phyloP scores from a whole-genome alignment of 805 yeast genomes.

The Pichia pseudocactophila region DNA sequence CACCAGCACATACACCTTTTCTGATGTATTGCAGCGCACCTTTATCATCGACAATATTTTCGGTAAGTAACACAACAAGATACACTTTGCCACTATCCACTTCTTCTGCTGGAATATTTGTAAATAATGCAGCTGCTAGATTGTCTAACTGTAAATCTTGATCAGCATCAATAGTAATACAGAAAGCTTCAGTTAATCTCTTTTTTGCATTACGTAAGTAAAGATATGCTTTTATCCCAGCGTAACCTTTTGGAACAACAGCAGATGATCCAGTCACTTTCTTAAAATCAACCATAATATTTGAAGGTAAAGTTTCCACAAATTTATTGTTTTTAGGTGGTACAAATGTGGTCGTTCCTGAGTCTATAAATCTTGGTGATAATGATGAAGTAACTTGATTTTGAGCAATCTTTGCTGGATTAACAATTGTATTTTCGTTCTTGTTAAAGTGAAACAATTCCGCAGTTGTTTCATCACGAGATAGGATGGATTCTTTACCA shows the following conservation, averaged over 20 bases:
- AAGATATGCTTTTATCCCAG: constrained; percentile 65
- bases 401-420: constrained; percentile 53
- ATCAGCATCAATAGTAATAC: constrained; percentile 52
- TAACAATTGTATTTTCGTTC: constrained; percentile 18
- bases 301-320: constrained; percentile 45
- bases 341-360: constrained; percentile 27
- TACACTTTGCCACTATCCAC: constrained; percentile 54
- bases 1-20: constrained; percentile 85
- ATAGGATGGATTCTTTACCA: constrained; percentile 59
- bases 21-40: constrained; percentile 32
- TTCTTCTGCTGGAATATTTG: constrained; percentile 63
- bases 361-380: constrained; percentile 48
- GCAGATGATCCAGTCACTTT: constrained; percentile 53
- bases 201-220: constrained; percentile 56
- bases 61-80: constrained; percentile 68
- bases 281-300: constrained; percentile 69
- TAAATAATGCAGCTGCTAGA: constrained; percentile 70
- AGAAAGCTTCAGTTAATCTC: constrained; percentile 72
- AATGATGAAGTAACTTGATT: constrained; percentile 66
- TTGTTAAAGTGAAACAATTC: constrained; percentile 34
- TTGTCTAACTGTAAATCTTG: constrained; percentile 54
- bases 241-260: constrained; percentile 55
- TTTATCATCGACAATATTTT: constrained; percentile 31
- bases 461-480: constrained; percentile 55
- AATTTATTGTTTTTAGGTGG: constrained; percentile 42